Base-by-base conservation (phyloP, 495 filamentous ascomycete genomes). In the Pseudotulostoma volvatum region DNA sequence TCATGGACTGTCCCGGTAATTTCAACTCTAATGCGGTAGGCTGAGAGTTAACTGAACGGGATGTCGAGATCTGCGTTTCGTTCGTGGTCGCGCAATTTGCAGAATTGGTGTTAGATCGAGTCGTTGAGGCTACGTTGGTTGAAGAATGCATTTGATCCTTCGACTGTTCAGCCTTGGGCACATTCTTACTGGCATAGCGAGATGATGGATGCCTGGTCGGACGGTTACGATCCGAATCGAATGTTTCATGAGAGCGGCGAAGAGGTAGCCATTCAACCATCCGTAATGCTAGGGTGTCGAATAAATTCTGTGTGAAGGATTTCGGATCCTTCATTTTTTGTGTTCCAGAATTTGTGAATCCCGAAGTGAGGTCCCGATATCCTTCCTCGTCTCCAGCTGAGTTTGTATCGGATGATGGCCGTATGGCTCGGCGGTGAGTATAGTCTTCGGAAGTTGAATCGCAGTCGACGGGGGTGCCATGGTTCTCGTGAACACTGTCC, bases 251-350 rank as follows among this genome's bases (percentile, higher is more conserved):
- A 15, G 57, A 40, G 35, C 62, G 52, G 46, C 59, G 49, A 7
- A 78, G 69, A 9, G 77, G 74, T 28, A 82, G 60, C 79, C 79
- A 86, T 53, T 86, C 81, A 18, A 88, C 59, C 74, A 88, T 81
- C 39, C 77, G 77, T 44, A 85, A 66, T 3, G 83, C 70, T 31
- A 76, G 63, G 2, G 84, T 84, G 44, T 79, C 78, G 48, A 88
- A 87, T 2, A 90, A 61, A 41, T 81, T 81, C 33, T 85, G 84
- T 7, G 80, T 79, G 45, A 92, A 87, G 1, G 83, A 88, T 43
- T 81, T 79, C 14, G 83, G 79, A 49, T 92, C 84, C 47, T 79
- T 85, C 46, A 70, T 66, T 5, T 60, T 55, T 32, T 74, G 68
- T 68, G 71, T 32, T 36, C 51, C 21, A 23, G 48, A 37, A 13